Evolutionary conservation across 1,284 basidiomycete species (phyloP).

Genomic region (Pascua guehoae): DNA sequence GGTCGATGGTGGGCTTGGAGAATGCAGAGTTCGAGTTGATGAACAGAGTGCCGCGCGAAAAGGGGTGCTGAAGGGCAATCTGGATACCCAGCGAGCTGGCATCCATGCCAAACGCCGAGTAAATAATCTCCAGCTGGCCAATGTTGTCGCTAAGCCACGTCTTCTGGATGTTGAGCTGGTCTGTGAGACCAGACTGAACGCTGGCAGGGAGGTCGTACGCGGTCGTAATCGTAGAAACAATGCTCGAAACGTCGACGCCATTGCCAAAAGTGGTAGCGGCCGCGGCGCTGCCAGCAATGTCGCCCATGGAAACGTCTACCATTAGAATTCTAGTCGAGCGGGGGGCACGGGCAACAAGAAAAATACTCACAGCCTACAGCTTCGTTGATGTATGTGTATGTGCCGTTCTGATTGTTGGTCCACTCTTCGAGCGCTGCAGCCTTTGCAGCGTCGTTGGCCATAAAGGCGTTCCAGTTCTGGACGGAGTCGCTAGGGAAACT

Average conservation of each 20-base stretch:
- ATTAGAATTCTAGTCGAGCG: not conserved
- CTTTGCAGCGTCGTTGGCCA: conserved; percentile 19
- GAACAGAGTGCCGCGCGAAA: conserved; percentile 49
- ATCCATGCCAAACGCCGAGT: conserved; percentile 38
- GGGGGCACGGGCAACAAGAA: conserved; percentile 24
- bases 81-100: conserved; percentile 40
- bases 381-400: conserved; percentile 49
- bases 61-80: conserved; percentile 49
- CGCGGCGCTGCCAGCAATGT: conserved; percentile 24
- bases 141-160: conserved; percentile 29
- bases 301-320: conserved; percentile 19
- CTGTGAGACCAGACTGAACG: conserved; percentile 37
- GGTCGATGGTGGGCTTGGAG: conserved; percentile 60
- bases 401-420: conserved; percentile 29
- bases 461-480: conserved; percentile 42
- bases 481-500: not conserved
- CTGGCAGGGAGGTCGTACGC: conserved; percentile 33
- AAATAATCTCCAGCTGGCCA: conserved; percentile 47
- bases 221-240: conserved; percentile 64
- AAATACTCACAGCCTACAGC: conserved; percentile 40
- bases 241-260: conserved; percentile 60
- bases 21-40: conserved; percentile 60
- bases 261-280: conserved; percentile 27
- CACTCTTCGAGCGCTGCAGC: conserved; percentile 32
- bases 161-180: conserved; percentile 40